A percentile compares a stretch with the other conserved stretches of the same genome.
Evolutionary conservation across 129 eudicot genomes (phyloP).

Genomic region (Lactuca sativa): DNA sequence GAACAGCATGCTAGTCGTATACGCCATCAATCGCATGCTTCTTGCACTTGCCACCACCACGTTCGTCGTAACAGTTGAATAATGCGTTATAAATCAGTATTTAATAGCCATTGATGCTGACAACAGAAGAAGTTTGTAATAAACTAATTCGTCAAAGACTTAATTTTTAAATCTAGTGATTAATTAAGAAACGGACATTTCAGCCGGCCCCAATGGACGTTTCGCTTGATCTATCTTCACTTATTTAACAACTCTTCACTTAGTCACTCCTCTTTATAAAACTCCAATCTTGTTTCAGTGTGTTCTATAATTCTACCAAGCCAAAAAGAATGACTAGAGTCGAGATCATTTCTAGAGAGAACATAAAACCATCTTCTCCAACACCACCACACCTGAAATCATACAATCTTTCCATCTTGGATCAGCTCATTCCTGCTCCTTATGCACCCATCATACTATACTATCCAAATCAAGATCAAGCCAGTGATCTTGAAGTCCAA

Average conservation of each 20-base stretch:
- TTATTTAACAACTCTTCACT: slow-evolving; percentile 17
- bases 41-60: slow-evolving; percentile 19
- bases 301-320: not conserved
- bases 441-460: slow-evolving; percentile 63
- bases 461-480: slow-evolving; percentile 36
- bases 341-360: slow-evolving; percentile 45
- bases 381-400: slow-evolving; percentile 59
- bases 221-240: slow-evolving; percentile 6
- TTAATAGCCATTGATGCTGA: not conserved
- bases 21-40: slow-evolving; percentile 5
- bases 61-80: not conserved
- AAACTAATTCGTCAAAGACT: slow-evolving; percentile 19
- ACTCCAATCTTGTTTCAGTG: not conserved
- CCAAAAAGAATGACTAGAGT: slow-evolving; percentile 33
- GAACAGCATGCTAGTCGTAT: not conserved
- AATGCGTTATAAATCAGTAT: not conserved
- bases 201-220: slow-evolving; percentile 27
- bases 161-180: not conserved
- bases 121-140: slow-evolving; percentile 9
- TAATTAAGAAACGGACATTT: not conserved
- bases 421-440: slow-evolving; percentile 78
- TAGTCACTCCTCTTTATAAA: not conserved
- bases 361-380: slow-evolving; percentile 64
- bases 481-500: slow-evolving; percentile 21
- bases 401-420: slow-evolving; percentile 54